Base-by-base conservation (phyloP, 208 protist genomes). In the Acanthamoeba royreba region DNA sequence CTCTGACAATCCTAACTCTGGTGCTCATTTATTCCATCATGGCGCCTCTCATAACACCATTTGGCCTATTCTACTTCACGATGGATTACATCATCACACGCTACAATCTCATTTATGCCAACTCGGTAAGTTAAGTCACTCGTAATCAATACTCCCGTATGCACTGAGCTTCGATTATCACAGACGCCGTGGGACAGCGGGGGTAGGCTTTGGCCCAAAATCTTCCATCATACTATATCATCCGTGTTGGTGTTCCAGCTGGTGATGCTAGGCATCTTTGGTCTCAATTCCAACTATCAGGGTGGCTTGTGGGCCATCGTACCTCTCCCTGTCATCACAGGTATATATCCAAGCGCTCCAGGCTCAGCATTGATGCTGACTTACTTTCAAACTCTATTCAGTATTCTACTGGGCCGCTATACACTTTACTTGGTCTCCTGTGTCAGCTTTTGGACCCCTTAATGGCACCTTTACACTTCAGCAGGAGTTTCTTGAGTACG, bases 81-180 rank as follows among this genome's bases (percentile, higher is more conserved):
- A 42, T 89, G 53, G 49, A 58, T 52, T 89, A 89, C 49, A 35
- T 89, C 53, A 46, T 89, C 81, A 89, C 46, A 7, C 81, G 81
- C 49, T 89, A 89, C 81, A 89, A 89, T 35, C 81, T 89, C 81
- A 89, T 89, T 25, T 89, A 89, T 40, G 81, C 81, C 81, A 89
- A 89, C 15, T 28, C 52, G 25, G 72, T 83, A 13, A 38, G 42
- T 45, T 4, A n/a, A 31, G 13, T 25, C n/a, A 38, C 58, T 69
- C 7, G 7, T 31, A 69, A 7, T 69, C 11, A 69, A 69, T 28
- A 55, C 49, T 55, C 19, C 49, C 9, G 13, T 9, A 55, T 55
- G n/a, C n/a, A n/a, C n/a, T n/a, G n/a, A n/a, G n/a, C n/a, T n/a
- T n/a, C n/a, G n/a, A n/a, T n/a, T n/a, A n/a, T n/a, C n/a, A n/a